Conservation (phyloP, 1,284 basidiomycete species). For the Gomphus sp. region DNA sequence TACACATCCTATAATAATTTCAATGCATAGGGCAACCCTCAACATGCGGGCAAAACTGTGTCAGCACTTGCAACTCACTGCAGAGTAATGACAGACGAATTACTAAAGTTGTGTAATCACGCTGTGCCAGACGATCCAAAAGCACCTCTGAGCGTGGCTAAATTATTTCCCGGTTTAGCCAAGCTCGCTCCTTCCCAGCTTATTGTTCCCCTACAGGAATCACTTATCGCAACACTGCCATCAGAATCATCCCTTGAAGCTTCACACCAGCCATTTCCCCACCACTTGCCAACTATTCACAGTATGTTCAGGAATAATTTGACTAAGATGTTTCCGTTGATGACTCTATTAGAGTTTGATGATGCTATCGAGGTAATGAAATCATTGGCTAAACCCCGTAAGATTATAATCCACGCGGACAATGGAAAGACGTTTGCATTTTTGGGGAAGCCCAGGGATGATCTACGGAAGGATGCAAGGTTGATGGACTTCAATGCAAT, state of each 20-base stretch:
- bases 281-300: slow-evolving; percentile 66
- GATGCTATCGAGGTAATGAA: slow-evolving; percentile 90
- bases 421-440: slow-evolving; percentile 87
- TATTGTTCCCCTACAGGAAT: slow-evolving; percentile 90
- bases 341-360: slow-evolving; percentile 44
- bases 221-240: slow-evolving; percentile 84
- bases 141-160: slow-evolving; percentile 47
- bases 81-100: slow-evolving; percentile 54
- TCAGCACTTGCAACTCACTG: slow-evolving; percentile 47
- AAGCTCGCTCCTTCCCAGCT: slow-evolving; percentile 54
- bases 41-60: slow-evolving; percentile 29
- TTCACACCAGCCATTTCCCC: slow-evolving; percentile 78
- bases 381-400: slow-evolving; percentile 88
- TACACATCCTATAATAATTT: not conserved
- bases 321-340: not conserved
- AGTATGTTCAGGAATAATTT: slow-evolving; percentile 32
- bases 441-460: slow-evolving; percentile 96
- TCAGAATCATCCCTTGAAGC: slow-evolving; percentile 56
- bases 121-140: slow-evolving; percentile 38
- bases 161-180: slow-evolving; percentile 56
- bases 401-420: slow-evolving; percentile 79
- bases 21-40: slow-evolving; percentile 28
- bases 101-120: slow-evolving; percentile 60
- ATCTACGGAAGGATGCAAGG: slow-evolving; percentile 94
- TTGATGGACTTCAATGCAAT: slow-evolving; percentile 98